Evolutionary conservation across 2,329 filamentous ascomycete genomes (phyloP).

Genomic region (Arthrinium phaeospermum): DNA sequence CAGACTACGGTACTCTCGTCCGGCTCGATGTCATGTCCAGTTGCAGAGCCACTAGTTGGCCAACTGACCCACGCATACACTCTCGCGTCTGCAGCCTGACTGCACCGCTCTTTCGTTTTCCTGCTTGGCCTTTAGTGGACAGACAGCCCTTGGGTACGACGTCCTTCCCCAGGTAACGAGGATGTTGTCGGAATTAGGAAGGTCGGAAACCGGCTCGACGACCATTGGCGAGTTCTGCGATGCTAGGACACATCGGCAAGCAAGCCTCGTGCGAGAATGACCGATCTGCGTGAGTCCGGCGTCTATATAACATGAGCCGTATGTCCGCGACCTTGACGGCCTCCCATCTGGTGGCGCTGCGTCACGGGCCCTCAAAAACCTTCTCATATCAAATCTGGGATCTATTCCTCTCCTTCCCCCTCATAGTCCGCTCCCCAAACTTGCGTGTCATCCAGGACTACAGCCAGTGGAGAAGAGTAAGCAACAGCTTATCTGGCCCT

Average conservation of each 20-base stretch:
- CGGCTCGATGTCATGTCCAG: neutral
- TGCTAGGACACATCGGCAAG: neutral
- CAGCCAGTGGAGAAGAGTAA: slow-evolving; percentile 4
- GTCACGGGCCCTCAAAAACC: slow-evolving; percentile 6
- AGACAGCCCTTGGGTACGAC: neutral
- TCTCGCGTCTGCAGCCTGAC: slow-evolving; percentile 7
- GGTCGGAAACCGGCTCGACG: slow-evolving; percentile 9
- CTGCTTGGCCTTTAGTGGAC: slow-evolving; percentile 4
- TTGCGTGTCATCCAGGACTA: neutral
- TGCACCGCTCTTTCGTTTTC: slow-evolving; percentile 9
- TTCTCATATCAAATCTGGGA: neutral
- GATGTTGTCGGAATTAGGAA: slow-evolving; percentile 13
- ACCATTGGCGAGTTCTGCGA: neutral
- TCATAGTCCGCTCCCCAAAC: neutral
- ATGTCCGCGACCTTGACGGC: neutral
- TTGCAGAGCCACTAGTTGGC: neutral
- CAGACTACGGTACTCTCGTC: neutral
- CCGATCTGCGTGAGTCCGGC: neutral
- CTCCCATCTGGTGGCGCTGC: neutral
- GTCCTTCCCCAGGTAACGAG: slow-evolving; percentile 6
- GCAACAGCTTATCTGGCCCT: neutral
- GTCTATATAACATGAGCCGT: slow-evolving; percentile 18
- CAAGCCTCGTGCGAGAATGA: slow-evolving; percentile 14
- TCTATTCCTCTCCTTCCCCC: neutral
- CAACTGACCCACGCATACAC: slow-evolving; percentile 1